Evolutionary conservation across 2,329 filamentous ascomycete genomes (phyloP), one percentile per base, ranked within the genome.

Genomic region (Cordyceps fumosorosea): DNA sequence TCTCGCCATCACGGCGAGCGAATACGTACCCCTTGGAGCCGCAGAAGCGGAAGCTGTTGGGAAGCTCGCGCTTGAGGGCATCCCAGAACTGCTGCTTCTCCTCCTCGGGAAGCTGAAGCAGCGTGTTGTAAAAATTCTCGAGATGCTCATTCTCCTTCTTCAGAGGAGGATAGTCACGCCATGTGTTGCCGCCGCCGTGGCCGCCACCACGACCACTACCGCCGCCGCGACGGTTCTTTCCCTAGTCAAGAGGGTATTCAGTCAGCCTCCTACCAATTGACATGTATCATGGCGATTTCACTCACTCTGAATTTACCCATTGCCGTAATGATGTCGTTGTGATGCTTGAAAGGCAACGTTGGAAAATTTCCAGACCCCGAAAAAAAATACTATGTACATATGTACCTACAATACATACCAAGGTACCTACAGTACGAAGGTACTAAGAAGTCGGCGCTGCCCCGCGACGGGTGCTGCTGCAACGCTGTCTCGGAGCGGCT

Each of bases 1-100:
- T 18, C 10, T 34, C 44, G 34, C 47, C 11, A 20, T 20, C 53
- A 34, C 3, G 10, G 29, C 5, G 29, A 29, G 29, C 12, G 10
- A 11, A 11, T 18, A 71, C 75, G 26, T 81, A 91, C 88, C 91
- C 90, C 81, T 93, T 96, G 53, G 92, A 97, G 44, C 95, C 95
- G 64, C 92, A 96, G 78, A 99, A 99, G 65, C 95, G 87, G 80
- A 98, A 99, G 76, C 93, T 97, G 79, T 97, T 98, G 62, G 95
- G 95, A 56, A 99, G 80, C 72, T 98, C 93, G 66, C 88, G 85
- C 70, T 87, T 85, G 73, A 98, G 80, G 0, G 89, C 85, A 44
- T 84, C 83, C 95, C 95, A 99, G 76, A 97, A 98, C 11, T 84
- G 81, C 62, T 86, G 80, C 70, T 84, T 86, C 77, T 98, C 93